phyloP scores from a whole-genome alignment of 495 filamentous ascomycete genomes.

The Penicillium pulvis region DNA sequence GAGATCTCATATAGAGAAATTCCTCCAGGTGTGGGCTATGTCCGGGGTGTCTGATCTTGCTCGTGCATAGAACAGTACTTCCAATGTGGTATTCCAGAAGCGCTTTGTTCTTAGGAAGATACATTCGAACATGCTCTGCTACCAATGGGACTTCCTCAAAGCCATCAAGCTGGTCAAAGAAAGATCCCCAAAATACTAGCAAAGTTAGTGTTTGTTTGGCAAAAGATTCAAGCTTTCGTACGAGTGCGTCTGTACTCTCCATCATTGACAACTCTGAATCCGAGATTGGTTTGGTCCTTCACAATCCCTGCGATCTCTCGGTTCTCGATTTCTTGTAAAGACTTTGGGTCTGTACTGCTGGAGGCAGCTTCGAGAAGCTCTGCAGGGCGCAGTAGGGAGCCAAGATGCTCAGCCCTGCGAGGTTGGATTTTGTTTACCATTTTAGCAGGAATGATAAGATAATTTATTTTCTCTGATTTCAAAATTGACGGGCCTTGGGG shows the following conservation, averaged over 20 bases:
- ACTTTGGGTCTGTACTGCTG: background rate
- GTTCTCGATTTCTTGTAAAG: background rate
- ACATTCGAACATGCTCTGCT: background rate
- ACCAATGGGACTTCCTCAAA: background rate
- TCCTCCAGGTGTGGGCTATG: background rate
- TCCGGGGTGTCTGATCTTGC: background rate
- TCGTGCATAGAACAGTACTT: background rate
- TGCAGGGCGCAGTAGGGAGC: background rate
- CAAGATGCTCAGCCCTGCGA: background rate
- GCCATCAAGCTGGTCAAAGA: background rate
- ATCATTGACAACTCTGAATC: background rate
- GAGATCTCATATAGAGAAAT: background rate
- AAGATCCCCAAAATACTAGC: conserved; percentile 3
- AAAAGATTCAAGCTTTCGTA: too few species aligned
- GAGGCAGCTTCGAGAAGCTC: background rate
- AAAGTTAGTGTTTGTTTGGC: background rate
- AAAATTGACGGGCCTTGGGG: too few species aligned
- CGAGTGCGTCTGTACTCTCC: background rate
- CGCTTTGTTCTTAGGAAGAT: background rate
- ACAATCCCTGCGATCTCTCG: background rate
- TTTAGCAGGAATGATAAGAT: too few species aligned
- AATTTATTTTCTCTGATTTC: too few species aligned
- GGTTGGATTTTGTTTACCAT: background rate
- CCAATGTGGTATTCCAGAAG: background rate
- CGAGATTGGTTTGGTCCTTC: background rate